These are phyloP conservation scores for Tuber indicum DNA, from an alignment of 495 filamentous ascomycete species.

Conservation along the genomic window DNA sequence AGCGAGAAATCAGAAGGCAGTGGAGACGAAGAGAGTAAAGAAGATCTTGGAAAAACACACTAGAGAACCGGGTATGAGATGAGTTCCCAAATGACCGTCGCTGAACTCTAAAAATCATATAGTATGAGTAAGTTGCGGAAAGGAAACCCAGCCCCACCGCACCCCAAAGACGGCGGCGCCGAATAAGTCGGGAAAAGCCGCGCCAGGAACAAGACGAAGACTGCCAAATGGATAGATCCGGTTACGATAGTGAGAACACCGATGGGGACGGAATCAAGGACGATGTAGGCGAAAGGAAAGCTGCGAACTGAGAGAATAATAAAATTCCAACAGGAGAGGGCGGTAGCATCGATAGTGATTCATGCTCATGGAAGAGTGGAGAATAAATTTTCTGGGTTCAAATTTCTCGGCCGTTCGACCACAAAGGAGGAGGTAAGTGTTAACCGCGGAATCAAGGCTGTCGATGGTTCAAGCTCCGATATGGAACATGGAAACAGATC, in stretches of 20 bases:
- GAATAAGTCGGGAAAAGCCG: constrained; percentile 64
- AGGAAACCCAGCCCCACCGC: constrained; percentile 55
- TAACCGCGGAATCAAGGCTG: background rate
- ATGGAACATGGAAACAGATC: constrained; percentile 13
- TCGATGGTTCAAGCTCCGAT: background rate
- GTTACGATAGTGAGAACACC: constrained; percentile 35
- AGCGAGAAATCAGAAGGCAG: no score
- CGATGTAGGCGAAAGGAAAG: constrained; percentile 18
- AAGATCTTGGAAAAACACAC: no score
- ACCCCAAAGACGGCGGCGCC: constrained; percentile 75
- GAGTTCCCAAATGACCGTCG: no score
- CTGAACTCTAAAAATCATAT: no score
- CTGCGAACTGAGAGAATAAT: constrained; percentile 7
- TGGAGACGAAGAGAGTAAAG: no score
- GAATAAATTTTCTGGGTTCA: constrained; percentile 52
- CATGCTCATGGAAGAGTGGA: constrained; percentile 54
- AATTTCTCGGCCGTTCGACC: constrained; percentile 51
- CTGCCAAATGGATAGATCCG: background rate
- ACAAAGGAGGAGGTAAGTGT: constrained; percentile 5
- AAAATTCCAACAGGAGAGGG: constrained; percentile 29
- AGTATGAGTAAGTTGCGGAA: no score
- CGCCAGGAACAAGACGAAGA: constrained; percentile 44
- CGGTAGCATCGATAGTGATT: constrained; percentile 58
- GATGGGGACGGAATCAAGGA: constrained; percentile 29
- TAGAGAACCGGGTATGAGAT: no score